A percentile compares a stretch with the other conserved stretches of the same genome.
Conservation (phyloP, 345 rosid species). For the Conringia planisiliqua region DNA sequence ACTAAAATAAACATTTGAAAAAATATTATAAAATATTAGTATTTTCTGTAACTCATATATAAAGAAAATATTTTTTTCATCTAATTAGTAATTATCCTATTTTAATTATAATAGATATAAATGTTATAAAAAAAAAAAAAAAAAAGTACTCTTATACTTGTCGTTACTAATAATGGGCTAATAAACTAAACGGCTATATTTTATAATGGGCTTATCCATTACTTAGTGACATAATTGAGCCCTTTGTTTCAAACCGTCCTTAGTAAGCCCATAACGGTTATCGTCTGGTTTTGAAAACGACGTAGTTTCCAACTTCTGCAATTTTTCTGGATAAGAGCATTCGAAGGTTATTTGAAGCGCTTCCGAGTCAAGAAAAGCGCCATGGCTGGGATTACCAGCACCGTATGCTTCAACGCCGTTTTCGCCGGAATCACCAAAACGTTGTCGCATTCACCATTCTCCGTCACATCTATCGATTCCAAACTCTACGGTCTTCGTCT, state of each 20-base stretch:
- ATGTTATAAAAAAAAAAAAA: too few relatives aligned
- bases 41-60: too few relatives aligned
- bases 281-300: background rate
- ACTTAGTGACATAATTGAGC: background rate
- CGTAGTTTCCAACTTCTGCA: background rate
- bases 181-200: too few relatives aligned
- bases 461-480: constrained; percentile 38
- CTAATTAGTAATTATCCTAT: too few relatives aligned
- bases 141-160: too few relatives aligned
- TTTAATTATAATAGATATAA: too few relatives aligned
- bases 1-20: too few relatives aligned
- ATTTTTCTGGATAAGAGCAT: constrained; percentile 31
- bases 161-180: too few relatives aligned
- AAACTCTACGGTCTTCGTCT: constrained; percentile 46
- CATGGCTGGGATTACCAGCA: constrained; percentile 73
- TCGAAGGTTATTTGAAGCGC: background rate
- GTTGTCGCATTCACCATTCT: background rate
- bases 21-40: too few relatives aligned
- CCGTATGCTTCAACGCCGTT: constrained; percentile 38
- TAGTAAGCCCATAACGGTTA: background rate
- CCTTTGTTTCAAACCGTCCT: background rate
- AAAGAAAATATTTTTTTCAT: too few relatives aligned
- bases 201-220: too few relatives aligned
- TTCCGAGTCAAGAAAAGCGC: constrained; percentile 18
- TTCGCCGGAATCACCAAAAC: constrained; percentile 31